Base-by-base conservation (phyloP, 768 basidiomycete genomes). In the Suillus paluster region DNA sequence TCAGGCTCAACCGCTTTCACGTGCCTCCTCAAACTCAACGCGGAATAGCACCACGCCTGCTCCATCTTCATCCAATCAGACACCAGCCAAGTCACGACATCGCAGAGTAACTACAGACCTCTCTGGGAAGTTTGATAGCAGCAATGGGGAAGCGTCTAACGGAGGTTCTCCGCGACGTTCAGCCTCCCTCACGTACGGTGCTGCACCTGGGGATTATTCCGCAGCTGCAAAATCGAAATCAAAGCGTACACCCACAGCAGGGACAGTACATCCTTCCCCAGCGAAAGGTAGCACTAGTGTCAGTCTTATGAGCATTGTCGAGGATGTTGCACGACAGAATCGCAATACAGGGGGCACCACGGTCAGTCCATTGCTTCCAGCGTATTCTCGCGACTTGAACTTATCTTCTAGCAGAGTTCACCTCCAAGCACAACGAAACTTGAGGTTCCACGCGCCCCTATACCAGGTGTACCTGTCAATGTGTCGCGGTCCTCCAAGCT, bases 291-390 rank as follows among this genome's bases (percentile, higher is more conserved):
- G 58, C 11, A 44, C 58, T 10, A 70, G 63, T 21, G 67, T 67
- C 44, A 88, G 83, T 46, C 73, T 90, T 69, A 86, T 91, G 87
- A 86, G 83, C 66, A 86, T 91, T 64, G 85, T 91, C 10, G 88
- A 90, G 67, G 83, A 79, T 60, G 84, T 90, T 49, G 72, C 86
- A 27, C 75, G 75, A 50, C 67, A 73, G 59, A 80, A 81, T 57
- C 70, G 77, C 59, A 58, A 68, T 25, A 61, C 67, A 46, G 66
- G 70, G 71, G 55, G n/a, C 5, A 38, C 39, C 34, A 23, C 11
- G 14, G 41, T 5, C 34, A 53, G 19, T 25, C 38, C 55, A 0
- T 23, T 17, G 5, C 21, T 17, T 41, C 23, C 44, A n/a, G n/a
- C n/a, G 23, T 50, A 58, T 14, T 34, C 30, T 34, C 30, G 44